Percentiles rank a stretch among this genome's conserved stretches.
Evolutionary conservation across 2,329 filamentous ascomycete species (phyloP).

Genomic region (Ophiostoma piceae): DNA sequence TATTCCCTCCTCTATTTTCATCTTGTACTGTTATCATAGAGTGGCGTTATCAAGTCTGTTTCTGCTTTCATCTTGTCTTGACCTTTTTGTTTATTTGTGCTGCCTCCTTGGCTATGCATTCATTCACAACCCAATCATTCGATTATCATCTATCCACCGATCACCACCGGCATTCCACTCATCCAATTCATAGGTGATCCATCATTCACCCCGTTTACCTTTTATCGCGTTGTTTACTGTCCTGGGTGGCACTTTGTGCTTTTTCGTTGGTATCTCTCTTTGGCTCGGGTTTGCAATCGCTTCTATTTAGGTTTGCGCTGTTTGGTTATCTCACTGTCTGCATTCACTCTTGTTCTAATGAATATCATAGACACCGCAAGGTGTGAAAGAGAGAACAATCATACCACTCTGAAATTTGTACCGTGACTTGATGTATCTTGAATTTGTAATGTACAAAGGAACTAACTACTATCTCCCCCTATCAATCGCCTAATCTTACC

Average conservation of each 20-base stretch:
- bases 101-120: background rate
- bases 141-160: background rate
- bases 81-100: background rate
- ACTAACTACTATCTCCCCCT: background rate
- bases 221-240: background rate
- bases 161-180: background rate
- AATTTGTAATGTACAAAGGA: background rate
- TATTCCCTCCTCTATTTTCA: background rate
- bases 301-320: background rate
- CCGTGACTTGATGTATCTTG: background rate
- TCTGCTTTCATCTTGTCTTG: background rate
- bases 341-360: background rate
- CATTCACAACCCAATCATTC: background rate
- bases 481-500: conserved; percentile 40
- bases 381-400: conserved; percentile 1
- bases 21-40: conserved; percentile 9
- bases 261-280: background rate
- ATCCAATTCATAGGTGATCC: background rate
- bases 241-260: background rate
- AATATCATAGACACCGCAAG: conserved; percentile 5
- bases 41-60: conserved; percentile 9
- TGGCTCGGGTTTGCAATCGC: background rate
- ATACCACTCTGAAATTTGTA: background rate
- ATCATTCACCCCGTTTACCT: background rate
- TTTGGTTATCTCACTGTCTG: background rate